phyloP scores from a whole-genome alignment of 169 alveolate species.

The Neospora caninum region DNA sequence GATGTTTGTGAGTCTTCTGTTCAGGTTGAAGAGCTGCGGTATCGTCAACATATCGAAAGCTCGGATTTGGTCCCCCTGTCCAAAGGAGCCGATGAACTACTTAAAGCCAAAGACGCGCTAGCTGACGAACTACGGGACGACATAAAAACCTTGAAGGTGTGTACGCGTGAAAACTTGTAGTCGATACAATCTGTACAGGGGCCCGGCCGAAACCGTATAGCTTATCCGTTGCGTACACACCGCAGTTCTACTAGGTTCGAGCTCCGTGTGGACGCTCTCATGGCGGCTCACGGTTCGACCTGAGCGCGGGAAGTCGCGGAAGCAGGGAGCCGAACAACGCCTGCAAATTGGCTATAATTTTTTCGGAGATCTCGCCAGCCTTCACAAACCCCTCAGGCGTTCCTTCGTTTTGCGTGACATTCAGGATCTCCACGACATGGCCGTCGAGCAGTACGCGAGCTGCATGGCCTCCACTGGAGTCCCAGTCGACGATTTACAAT shows the following conservation, averaged over 20 bases:
- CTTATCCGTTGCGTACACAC: no score
- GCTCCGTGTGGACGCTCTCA: no score
- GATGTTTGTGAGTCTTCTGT: neutral
- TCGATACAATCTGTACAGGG: no score
- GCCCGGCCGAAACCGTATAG: no score
- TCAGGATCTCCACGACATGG: slow-evolving; percentile 22
- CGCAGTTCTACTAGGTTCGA: no score
- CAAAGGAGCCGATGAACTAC: neutral
- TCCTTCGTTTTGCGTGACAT: neutral
- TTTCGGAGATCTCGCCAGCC: no score
- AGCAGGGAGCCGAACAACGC: no score
- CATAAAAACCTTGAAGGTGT: neutral
- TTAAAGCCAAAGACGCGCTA: neutral
- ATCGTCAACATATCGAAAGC: neutral
- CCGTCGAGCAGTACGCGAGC: neutral
- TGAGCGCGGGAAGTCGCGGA: no score
- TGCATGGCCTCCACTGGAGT: slow-evolving; percentile 25
- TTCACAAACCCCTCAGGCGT: no score
- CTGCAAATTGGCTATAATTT: no score
- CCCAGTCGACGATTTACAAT: slow-evolving; percentile 17
- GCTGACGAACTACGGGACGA: slow-evolving; percentile 5
- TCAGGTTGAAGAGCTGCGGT: neutral
- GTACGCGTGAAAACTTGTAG: neutral
- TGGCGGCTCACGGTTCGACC: no score
- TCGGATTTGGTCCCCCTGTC: neutral